phyloP scores from a whole-genome alignment of 345 rosid genomes.

The Diplotaxis tenuifolia region DNA sequence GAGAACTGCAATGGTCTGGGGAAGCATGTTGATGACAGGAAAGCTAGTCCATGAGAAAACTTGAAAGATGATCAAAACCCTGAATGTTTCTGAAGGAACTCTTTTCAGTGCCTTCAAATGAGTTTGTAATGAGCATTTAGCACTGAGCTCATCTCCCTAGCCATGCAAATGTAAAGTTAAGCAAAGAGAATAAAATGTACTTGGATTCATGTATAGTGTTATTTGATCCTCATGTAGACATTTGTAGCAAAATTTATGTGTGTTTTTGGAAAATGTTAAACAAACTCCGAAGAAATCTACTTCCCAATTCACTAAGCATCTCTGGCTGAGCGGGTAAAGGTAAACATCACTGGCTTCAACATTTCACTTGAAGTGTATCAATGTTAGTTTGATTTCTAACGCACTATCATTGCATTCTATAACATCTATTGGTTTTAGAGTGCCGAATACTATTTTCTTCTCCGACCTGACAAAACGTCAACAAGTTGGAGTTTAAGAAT shows the following conservation, averaged over 20 bases:
- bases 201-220: conserved; percentile 25
- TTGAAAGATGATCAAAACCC: background rate
- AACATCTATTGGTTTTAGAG: conserved; percentile 19
- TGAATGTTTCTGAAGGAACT: background rate
- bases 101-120: conserved; percentile 16
- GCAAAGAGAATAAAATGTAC: conserved; percentile 2
- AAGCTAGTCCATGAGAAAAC: conserved; percentile 11
- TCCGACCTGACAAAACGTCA: conserved; percentile 18
- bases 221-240: conserved; percentile 3
- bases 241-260: conserved; percentile 7
- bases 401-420: conserved; percentile 14
- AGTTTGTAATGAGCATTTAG: background rate
- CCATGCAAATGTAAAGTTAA: conserved; percentile 28
- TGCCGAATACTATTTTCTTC: conserved; percentile 23
- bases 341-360: conserved; percentile 2
- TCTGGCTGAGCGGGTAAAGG: background rate
- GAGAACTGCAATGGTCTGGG: conserved; percentile 48
- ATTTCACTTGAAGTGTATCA: background rate
- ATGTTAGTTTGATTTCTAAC: background rate
- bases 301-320: background rate
- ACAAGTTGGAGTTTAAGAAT: background rate
- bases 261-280: background rate
- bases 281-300: background rate
- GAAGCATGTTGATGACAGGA: conserved; percentile 30
- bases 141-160: conserved; percentile 8